Evolutionary conservation across 805 yeast species (phyloP).

Genomic region (Starmerella etchellsii): DNA sequence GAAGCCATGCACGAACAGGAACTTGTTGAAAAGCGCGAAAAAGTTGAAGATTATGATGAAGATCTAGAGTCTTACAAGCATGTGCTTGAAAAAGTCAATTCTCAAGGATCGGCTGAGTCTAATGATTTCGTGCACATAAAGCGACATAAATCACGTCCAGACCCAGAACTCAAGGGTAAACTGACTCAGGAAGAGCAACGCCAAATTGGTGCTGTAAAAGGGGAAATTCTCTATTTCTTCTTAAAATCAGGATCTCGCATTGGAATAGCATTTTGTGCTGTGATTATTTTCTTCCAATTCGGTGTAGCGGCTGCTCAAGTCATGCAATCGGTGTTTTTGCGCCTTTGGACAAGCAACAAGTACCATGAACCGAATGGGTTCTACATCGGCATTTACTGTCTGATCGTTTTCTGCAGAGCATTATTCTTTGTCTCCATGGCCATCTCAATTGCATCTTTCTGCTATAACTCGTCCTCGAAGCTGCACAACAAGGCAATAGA

Average conservation of each 20-base stretch:
- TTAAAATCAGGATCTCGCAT: constrained; percentile 35
- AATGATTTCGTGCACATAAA: background rate
- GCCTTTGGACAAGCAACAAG: constrained; percentile 60
- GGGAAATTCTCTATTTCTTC: constrained; percentile 38
- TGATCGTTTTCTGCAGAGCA: constrained; percentile 41
- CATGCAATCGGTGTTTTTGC: constrained; percentile 34
- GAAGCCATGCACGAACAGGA: constrained; percentile 15
- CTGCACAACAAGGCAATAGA: constrained; percentile 51
- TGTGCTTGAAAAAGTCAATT: background rate
- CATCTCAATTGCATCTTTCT: constrained; percentile 28
- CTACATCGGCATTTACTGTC: constrained; percentile 56
- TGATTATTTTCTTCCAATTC: constrained; percentile 12
- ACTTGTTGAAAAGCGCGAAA: constrained; percentile 5
- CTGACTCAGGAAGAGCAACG: constrained; percentile 27
- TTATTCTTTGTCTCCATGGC: constrained; percentile 26
- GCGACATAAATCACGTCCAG: background rate
- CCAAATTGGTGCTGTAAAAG: constrained; percentile 22
- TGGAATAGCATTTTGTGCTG: constrained; percentile 23
- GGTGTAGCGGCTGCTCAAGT: constrained; percentile 39
- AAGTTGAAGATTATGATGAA: constrained; percentile 6
- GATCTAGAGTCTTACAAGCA: background rate
- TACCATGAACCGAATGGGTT: constrained; percentile 40
- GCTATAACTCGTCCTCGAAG: constrained; percentile 42
- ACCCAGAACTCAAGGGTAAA: constrained; percentile 6
- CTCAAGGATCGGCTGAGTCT: too few relatives aligned